Base-by-base conservation (phyloP, 768 basidiomycete genomes). In the Tylopilus cervinicoccineus region DNA sequence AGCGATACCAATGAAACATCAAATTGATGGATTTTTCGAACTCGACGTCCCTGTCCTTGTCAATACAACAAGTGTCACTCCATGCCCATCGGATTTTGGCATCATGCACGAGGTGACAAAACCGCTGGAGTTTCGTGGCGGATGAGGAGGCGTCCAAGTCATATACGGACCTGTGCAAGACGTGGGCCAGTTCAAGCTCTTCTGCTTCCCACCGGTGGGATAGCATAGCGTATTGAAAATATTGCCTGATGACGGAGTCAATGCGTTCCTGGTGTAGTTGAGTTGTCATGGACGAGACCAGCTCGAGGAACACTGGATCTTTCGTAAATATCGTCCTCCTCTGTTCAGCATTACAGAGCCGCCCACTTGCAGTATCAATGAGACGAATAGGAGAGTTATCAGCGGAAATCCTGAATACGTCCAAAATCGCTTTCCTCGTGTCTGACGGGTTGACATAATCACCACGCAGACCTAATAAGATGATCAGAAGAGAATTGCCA, bases 31-130 rank as follows among this genome's bases (percentile, higher is more conserved):
- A 53, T 5, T 45, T 43, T 17, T 31, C 53, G 27, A 62, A 47
- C 17, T 61, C 59, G 42, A 49, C 49, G 24, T 47, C 34, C 26
- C 45, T 55, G 26, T 39, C 17, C 47, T 58, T 61, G 42, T 61
- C n/a, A 14, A 61, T 61, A 22, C 59, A 61, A 28, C 59, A 60
- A 4, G 59, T 61, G 12, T 60, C 59, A 2, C 56, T 52, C 59
- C 59, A 60, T 4, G 56, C 56, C 59, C 59, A 61, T 34, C 53
- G 59, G 23, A 53, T 38, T 2, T 39, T 31, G 6, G 46, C 32
- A 19, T 50, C 34, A 7, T 42, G 47, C 2, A 45, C 59, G 10
- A 61, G 24, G 12, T 1, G 27, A 39, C 59, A 62, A 32, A 61
- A 61, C 5, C 2, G 32, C 27, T 52, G 56, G 24, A 61, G 53